Evolutionary conservation across 352 stramenopile species (phyloP).

Genomic region (Phytophthora sansomeana): DNA sequence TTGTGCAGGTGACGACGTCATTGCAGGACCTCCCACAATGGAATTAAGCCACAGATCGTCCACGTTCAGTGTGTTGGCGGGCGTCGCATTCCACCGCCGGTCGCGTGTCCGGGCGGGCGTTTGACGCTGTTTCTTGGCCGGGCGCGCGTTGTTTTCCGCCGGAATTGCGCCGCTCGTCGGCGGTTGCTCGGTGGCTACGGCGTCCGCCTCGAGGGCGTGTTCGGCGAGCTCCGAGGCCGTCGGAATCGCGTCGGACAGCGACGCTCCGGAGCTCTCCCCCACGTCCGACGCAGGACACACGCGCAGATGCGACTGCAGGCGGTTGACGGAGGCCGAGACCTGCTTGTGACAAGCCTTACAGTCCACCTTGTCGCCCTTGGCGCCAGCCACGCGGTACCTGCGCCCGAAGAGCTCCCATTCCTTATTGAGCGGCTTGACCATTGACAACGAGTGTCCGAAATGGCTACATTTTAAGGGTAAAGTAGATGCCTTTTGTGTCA

Average conservation of each 20-base stretch:
- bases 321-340: slow-evolving; percentile 66
- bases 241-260: slow-evolving; percentile 9
- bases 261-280: neutral
- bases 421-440: slow-evolving; percentile 71
- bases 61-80: neutral
- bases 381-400: slow-evolving; percentile 60
- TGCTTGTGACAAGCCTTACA: slow-evolving; percentile 72
- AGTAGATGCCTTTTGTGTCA: too few species aligned
- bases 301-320: slow-evolving; percentile 71
- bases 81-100: neutral
- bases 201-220: slow-evolving; percentile 3
- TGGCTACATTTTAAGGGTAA: too few species aligned
- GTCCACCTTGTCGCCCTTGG: slow-evolving; percentile 71
- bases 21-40: neutral
- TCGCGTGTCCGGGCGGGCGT: slow-evolving; percentile 10
- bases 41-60: slow-evolving; percentile 41
- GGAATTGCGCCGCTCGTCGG: neutral
- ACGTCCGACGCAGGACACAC: slow-evolving; percentile 48
- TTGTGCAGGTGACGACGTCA: neutral
- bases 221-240: slow-evolving; percentile 18
- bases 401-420: slow-evolving; percentile 75
- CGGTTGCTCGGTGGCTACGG: neutral
- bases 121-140: slow-evolving; percentile 35
- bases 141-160: slow-evolving; percentile 12
- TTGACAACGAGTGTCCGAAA: slow-evolving; percentile 7